These are phyloP conservation scores for Alternaria incomplexa DNA, from an alignment of 2,329 filamentous ascomycete genomes.

Conservation along the genomic window DNA sequence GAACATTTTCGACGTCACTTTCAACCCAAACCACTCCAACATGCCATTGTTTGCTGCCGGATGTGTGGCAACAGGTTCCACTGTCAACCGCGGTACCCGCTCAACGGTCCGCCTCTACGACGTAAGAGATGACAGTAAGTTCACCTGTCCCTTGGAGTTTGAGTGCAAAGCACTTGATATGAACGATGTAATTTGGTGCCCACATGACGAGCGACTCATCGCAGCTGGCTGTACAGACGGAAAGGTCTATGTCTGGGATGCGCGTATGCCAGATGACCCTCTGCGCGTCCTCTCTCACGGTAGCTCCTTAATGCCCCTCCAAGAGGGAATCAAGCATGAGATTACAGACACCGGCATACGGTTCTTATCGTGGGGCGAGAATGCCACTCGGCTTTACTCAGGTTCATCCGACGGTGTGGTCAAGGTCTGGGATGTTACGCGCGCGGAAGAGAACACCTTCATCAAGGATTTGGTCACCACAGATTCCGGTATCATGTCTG, in stretches of 20 bases:
- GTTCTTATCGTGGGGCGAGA: conserved; percentile 63
- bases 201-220: conserved; percentile 57
- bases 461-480: conserved; percentile 58
- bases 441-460: conserved; percentile 57
- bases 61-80: conserved; percentile 51
- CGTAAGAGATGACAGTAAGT: conserved; percentile 35
- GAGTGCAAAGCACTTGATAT: conserved; percentile 67
- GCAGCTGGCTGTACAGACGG: conserved; percentile 67
- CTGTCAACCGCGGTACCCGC: conserved; percentile 49
- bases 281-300: conserved; percentile 61
- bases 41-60: conserved; percentile 60
- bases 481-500: conserved; percentile 63
- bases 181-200: conserved; percentile 64
- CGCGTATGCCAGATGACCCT: conserved; percentile 53
- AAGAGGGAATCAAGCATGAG: conserved; percentile 54
- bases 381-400: conserved; percentile 60
- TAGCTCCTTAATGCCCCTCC: conserved; percentile 56
- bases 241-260: conserved; percentile 66
- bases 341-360: conserved; percentile 63
- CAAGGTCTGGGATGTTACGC: conserved; percentile 65
- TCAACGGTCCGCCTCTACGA: conserved; percentile 63
- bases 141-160: conserved; percentile 50
- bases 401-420: conserved; percentile 67
- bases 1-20: conserved; percentile 65
- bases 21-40: conserved; percentile 54